A percentile compares a stretch with the other conserved stretches of the same genome.
Evolutionary conservation across 352 stramenopile species (phyloP).

Genomic region (Phytophthora pini): DNA sequence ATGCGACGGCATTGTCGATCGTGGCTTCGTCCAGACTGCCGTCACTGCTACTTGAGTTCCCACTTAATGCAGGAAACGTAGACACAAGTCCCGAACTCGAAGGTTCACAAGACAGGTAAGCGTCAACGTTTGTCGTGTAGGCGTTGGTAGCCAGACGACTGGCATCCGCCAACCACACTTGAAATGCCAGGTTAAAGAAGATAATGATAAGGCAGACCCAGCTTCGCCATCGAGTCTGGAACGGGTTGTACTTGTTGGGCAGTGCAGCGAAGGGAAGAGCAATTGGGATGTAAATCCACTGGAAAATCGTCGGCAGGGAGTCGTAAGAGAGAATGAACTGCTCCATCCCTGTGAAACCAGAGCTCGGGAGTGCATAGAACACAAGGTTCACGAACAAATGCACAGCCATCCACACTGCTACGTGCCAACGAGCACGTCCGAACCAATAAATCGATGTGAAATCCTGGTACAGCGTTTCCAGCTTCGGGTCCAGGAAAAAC

Average conservation of each 20-base stretch:
- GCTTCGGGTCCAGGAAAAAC: constrained; percentile 77
- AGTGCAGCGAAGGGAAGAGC: constrained; percentile 82
- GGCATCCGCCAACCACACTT: constrained; percentile 74
- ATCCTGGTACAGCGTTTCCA: constrained; percentile 86
- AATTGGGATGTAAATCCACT: constrained; percentile 76
- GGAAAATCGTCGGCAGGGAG: constrained; percentile 52
- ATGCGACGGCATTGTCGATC: constrained; percentile 28
- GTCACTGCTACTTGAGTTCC: constrained; percentile 30
- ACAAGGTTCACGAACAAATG: constrained; percentile 75
- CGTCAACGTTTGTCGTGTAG: constrained; percentile 48
- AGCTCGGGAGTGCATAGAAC: constrained; percentile 67
- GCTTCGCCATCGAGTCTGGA: constrained; percentile 75
- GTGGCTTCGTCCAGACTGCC: constrained; percentile 27
- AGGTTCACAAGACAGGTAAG: constrained; percentile 45
- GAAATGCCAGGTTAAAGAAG: constrained; percentile 77
- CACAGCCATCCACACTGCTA: constrained; percentile 73
- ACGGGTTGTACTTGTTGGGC: constrained; percentile 68
- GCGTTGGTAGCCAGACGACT: constrained; percentile 58
- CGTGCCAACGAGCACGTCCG: constrained; percentile 70
- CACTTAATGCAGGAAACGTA: constrained; percentile 34
- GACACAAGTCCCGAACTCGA: constrained; percentile 30
- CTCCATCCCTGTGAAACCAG: constrained; percentile 67
- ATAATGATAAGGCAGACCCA: constrained; percentile 84
- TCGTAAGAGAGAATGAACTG: constrained; percentile 69
- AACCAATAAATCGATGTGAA: constrained; percentile 89